A percentile compares a stretch with the other conserved stretches of the same genome.
Conservation (phyloP, 2,329 filamentous ascomycete species). For the Botryotinia globosa region DNA sequence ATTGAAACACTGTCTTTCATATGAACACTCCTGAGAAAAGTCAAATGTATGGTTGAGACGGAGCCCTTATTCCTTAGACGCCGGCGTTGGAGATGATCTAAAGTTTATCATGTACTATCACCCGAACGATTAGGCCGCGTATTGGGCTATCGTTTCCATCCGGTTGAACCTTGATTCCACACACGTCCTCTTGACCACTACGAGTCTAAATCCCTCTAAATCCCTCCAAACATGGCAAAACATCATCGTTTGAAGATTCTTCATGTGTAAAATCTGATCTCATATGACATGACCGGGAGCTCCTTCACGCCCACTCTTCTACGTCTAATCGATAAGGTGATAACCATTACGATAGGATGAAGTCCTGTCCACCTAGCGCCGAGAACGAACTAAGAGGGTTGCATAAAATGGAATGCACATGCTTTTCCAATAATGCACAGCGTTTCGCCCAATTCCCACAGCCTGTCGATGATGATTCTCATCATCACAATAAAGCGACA, state of each 20-base stretch:
- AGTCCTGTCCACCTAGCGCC: background rate
- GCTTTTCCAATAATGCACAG: conserved; percentile 16
- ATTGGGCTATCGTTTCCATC: conserved; percentile 1
- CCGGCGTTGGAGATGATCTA: conserved; percentile 12
- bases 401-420: conserved; percentile 14
- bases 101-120: conserved; percentile 2
- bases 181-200: background rate
- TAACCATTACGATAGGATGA: conserved; percentile 6
- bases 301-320: background rate
- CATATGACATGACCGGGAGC: background rate
- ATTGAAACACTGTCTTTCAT: conserved; percentile 8
- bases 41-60: conserved; percentile 2
- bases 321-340: conserved; percentile 19
- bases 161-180: background rate
- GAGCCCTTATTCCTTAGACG: conserved; percentile 2
- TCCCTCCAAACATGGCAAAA: no score
- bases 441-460: conserved; percentile 19
- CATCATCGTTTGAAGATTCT: background rate
- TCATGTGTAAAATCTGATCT: conserved; percentile 7
- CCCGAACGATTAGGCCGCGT: conserved; percentile 4
- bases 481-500: background rate
- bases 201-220: background rate
- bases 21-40: background rate
- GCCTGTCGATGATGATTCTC: conserved; percentile 9
- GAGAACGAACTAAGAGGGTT: background rate